Percentiles rank a stretch among this genome's conserved stretches.
Conservation (phyloP, 164 flowering plant genomes). For the Magnolia changhungtana region DNA sequence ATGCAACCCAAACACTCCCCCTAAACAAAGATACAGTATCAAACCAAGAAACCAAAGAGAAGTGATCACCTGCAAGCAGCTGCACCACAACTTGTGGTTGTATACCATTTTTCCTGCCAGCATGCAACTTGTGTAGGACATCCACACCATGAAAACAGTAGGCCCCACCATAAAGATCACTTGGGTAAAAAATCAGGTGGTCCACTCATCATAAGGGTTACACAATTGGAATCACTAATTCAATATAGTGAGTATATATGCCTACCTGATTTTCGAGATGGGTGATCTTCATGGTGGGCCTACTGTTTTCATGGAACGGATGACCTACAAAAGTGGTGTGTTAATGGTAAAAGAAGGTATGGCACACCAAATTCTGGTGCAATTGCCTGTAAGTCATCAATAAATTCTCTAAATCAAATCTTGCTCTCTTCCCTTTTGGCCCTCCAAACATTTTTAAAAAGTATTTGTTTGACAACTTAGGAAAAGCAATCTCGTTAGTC, state of each 20-base stretch:
- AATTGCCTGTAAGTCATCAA: not conserved
- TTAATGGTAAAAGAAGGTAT: no score
- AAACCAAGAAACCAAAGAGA: not conserved
- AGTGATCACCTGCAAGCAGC: not conserved
- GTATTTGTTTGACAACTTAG: not conserved
- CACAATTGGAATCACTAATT: no score
- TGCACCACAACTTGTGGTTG: not conserved
- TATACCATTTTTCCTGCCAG: no score
- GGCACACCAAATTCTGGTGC: not conserved
- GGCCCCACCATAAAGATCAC: no score
- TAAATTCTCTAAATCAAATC: not conserved
- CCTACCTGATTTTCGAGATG: no score
- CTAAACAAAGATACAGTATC: not conserved
- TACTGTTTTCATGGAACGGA: not conserved
- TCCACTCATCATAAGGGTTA: no score
- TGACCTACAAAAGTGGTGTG: not conserved
- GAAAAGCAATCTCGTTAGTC: not conserved
- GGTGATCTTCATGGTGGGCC: no score
- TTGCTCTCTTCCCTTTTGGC: not conserved
- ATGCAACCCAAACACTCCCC: not conserved
- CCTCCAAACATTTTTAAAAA: not conserved
- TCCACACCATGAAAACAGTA: no score
- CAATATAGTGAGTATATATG: no score
- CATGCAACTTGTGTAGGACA: no score
- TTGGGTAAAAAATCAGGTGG: no score